phyloP scores from a whole-genome alignment of 2,329 filamentous ascomycete species.

The Cyphellophora europaea region DNA sequence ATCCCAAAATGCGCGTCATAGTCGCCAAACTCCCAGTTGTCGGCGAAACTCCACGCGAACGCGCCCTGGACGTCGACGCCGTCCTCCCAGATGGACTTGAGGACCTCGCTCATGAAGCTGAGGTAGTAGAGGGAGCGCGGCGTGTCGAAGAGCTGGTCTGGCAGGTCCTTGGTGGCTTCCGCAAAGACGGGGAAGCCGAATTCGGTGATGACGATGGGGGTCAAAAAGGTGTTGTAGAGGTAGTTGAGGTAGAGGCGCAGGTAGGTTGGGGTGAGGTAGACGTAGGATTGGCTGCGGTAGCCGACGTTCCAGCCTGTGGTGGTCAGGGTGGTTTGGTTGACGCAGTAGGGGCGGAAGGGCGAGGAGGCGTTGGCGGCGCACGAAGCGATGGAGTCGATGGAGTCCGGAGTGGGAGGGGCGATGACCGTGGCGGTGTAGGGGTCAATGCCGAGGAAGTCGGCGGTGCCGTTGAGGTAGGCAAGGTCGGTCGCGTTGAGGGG shows the following conservation, averaged over 20 bases:
- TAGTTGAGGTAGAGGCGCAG: conserved; percentile 51
- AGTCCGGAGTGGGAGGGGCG: conserved; percentile 28
- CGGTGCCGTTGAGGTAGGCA: conserved; percentile 39
- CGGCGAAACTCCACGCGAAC: conserved; percentile 41
- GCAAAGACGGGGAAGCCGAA: conserved; percentile 48
- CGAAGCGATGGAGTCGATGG: conserved; percentile 31
- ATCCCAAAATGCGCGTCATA: conserved; percentile 45
- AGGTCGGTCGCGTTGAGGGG: conserved; percentile 41
- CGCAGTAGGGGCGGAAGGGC: conserved; percentile 43
- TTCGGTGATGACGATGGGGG: conserved; percentile 40
- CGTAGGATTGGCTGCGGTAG: conserved; percentile 25
- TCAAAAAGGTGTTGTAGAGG: conserved; percentile 49
- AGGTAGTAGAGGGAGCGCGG: conserved; percentile 47
- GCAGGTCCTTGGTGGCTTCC: conserved; percentile 34
- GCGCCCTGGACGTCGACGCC: conserved; percentile 46
- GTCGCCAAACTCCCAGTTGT: conserved; percentile 38
- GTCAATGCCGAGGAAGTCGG: conserved; percentile 50
- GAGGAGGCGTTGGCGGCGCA: conserved; percentile 40
- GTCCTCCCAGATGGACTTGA: conserved; percentile 49
- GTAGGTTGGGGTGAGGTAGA: conserved; percentile 42
- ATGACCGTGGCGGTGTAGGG: conserved; percentile 50
- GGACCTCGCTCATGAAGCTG: conserved; percentile 43
- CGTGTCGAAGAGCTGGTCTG: conserved; percentile 45
- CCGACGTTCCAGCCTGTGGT: conserved; percentile 50
- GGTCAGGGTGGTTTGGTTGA: conserved; percentile 37